Evolutionary conservation across 2,329 filamentous ascomycete genomes (phyloP).

Genomic region (Pseudogymnoascus sp.): DNA sequence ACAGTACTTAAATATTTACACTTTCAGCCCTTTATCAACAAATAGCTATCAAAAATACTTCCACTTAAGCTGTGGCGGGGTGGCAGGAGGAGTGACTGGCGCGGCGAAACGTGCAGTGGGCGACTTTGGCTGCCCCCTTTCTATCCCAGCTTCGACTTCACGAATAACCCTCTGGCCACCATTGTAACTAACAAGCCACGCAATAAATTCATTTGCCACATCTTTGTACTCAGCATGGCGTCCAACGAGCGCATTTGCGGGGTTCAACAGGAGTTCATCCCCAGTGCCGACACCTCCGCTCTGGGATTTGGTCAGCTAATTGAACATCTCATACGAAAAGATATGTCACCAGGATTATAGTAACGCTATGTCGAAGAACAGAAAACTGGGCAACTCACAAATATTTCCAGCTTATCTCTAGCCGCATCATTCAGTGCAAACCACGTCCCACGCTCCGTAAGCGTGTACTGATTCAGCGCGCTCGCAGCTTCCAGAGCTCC

Average conservation of each 20-base stretch:
- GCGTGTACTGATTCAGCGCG: constrained; percentile 36
- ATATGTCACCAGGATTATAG: not conserved
- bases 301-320: constrained; percentile 15
- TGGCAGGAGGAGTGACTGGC: not conserved
- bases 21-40: not conserved
- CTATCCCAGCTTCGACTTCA: constrained; percentile 24
- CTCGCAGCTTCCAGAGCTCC: constrained; percentile 37
- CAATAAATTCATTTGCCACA: constrained; percentile 30
- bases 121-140: not conserved
- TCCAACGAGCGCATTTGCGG: constrained; percentile 35
- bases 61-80: not conserved
- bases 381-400: constrained; percentile 15
- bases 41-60: not conserved
- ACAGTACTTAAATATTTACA: not conserved
- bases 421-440: constrained; percentile 31
- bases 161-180: constrained; percentile 32
- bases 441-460: constrained; percentile 39
- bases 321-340: not conserved
- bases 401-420: constrained; percentile 29
- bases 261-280: constrained; percentile 34
- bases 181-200: constrained; percentile 31
- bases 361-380: no score
- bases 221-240: constrained; percentile 28
- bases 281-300: constrained; percentile 30
- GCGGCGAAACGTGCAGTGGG: not conserved